Base-by-base conservation (phyloP, 2,329 filamentous ascomycete species). In the Talaromyces funiculosus region DNA sequence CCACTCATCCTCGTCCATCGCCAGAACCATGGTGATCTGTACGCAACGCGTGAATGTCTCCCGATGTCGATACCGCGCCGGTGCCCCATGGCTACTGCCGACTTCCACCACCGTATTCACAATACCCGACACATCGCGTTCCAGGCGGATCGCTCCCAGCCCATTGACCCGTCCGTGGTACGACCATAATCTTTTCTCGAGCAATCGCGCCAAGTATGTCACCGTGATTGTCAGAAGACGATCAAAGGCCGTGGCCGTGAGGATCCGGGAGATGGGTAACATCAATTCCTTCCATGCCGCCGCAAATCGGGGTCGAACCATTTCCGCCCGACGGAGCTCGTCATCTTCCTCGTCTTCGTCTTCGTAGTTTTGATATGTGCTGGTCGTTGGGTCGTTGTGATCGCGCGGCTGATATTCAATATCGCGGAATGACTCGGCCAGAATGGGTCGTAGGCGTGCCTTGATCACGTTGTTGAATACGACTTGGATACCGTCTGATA, bases 1-100 rank as follows among this genome's bases (percentile, higher is more conserved):
- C 90, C 92, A 96, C 75, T 97, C 93, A 61, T 97, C 92, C 35
- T 94, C 90, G 72, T 97, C 92, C 91, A 97, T 95, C 67, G 92
- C 93, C 71, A 93, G 86, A 16, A 96, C 85, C 80, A 95, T 85
- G 61, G 89, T 85, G 67, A 96, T 87, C 80, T 97, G 91, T 62
- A 83, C 82, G 61, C 89, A 90, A 68, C 87, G 85, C 29, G 83
- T 81, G 77, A 97, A 96, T 3, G 84, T 76, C 69, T 96, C 92
- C 33, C 90, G 81, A 37, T 94, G 83, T 1, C 84, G 84, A 71
- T 96, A 97, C 68, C 89, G 86, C 3, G 69, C 72, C 8, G 72
- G 67, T 2, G 67, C 69, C 3, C 68, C 67, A n/a, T 70, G 62
- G 5, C 68, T 66, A 60, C 69, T 71, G 22, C 70, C 73, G 2